These are phyloP conservation scores for Madurella fahalii DNA, from an alignment of 2,329 filamentous ascomycete genomes.

Conservation along the genomic window DNA sequence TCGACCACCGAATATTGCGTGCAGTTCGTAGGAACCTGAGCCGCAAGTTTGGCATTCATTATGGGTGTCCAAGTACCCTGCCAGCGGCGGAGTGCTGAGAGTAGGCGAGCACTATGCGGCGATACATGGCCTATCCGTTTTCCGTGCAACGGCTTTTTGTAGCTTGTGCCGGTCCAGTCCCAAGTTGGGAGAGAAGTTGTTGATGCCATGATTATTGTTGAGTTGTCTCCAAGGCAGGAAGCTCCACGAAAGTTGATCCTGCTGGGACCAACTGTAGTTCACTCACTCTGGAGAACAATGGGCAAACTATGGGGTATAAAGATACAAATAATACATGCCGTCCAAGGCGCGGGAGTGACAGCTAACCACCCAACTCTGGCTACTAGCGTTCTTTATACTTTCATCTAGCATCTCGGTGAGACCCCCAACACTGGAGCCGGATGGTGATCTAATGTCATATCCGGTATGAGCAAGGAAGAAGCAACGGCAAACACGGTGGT, in stretches of 20 bases:
- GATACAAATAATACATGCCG: neutral
- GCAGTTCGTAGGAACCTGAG: neutral
- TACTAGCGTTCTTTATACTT: slow-evolving; percentile 7
- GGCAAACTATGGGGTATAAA: slow-evolving; percentile 2
- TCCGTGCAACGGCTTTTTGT: neutral
- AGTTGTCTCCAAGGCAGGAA: slow-evolving; percentile 1
- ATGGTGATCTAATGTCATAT: slow-evolving; percentile 9
- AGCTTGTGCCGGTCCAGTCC: slow-evolving; percentile 4
- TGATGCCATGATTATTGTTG: slow-evolving; percentile 10
- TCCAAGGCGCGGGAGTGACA: neutral
- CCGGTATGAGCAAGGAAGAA: slow-evolving; percentile 3
- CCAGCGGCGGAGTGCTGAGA: slow-evolving; percentile 16
- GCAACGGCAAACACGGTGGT: slow-evolving; percentile 1
- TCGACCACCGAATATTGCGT: slow-evolving; percentile 31
- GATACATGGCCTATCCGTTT: neutral
- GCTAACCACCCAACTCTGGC: slow-evolving; percentile 10
- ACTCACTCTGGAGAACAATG: neutral
- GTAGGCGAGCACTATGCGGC: slow-evolving; percentile 4
- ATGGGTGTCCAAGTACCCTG: slow-evolving; percentile 4
- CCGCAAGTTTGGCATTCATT: neutral
- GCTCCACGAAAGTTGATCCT: no score
- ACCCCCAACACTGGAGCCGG: slow-evolving; percentile 11
- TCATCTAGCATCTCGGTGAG: slow-evolving; percentile 13
- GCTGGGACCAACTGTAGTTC: neutral
- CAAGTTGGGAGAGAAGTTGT: slow-evolving; percentile 6